phyloP scores from a whole-genome alignment of 495 filamentous ascomycete genomes.

The Penicillium crystallinum region DNA sequence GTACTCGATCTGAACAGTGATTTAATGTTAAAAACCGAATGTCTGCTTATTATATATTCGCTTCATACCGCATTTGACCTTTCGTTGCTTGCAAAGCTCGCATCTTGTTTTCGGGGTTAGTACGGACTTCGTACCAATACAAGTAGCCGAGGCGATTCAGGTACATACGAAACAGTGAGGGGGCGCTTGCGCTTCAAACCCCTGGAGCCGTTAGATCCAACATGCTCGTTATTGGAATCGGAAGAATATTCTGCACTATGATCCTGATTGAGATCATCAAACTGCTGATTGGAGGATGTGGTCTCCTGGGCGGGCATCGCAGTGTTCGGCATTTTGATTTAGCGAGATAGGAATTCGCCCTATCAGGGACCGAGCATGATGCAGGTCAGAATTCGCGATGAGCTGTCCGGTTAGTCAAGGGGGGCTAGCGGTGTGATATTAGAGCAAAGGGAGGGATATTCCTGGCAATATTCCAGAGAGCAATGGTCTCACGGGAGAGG shows the following conservation, averaged over 20 bases:
- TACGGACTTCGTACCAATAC: neutral
- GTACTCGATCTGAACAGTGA: slow-evolving; percentile 53
- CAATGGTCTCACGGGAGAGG: slow-evolving; percentile 4
- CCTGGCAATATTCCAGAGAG: slow-evolving; percentile 18
- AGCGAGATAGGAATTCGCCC: slow-evolving; percentile 29
- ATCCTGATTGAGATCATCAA: slow-evolving; percentile 25
- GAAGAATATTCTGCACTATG: slow-evolving; percentile 40
- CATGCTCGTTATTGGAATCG: slow-evolving; percentile 35
- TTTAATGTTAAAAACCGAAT: slow-evolving; percentile 8
- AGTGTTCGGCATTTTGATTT: slow-evolving; percentile 40
- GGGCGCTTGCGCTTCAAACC: slow-evolving; percentile 42
- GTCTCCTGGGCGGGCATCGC: slow-evolving; percentile 20
- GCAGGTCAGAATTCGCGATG: slow-evolving; percentile 9
- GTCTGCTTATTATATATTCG: neutral
- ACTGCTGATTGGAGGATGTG: slow-evolving; percentile 22
- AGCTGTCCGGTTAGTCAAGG: slow-evolving; percentile 3
- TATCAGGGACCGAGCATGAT: slow-evolving; percentile 25
- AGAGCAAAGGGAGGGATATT: slow-evolving; percentile 1
- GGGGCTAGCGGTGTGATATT: neutral
- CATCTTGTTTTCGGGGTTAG: slow-evolving; percentile 48
- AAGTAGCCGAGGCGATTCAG: neutral
- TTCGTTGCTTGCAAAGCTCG: slow-evolving; percentile 78
- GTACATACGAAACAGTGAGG: slow-evolving; percentile 43
- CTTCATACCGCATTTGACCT: slow-evolving; percentile 66
- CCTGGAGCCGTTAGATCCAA: slow-evolving; percentile 28